Evolutionary conservation across 495 filamentous ascomycete species (phyloP).

Genomic region (Neurospora sp.): DNA sequence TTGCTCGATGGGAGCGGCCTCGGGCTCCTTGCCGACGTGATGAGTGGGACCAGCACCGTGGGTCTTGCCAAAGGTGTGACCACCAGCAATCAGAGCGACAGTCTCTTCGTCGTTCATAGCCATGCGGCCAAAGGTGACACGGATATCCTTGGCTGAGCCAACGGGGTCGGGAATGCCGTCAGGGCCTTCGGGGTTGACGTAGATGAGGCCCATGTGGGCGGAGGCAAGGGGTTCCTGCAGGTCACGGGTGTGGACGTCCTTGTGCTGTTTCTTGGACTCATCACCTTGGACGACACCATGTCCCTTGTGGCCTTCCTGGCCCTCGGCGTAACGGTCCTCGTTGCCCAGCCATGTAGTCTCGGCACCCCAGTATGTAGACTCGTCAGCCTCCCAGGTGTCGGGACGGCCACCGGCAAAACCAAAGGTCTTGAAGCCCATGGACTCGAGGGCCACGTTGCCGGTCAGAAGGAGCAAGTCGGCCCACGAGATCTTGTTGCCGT

Average conservation of each 20-base stretch:
- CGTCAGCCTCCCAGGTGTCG: slow-evolving; percentile 62
- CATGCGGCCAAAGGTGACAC: slow-evolving; percentile 62
- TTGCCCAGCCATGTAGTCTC: slow-evolving; percentile 65
- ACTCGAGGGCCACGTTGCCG: slow-evolving; percentile 65
- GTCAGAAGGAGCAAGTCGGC: slow-evolving; percentile 58
- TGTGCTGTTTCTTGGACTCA: slow-evolving; percentile 35
- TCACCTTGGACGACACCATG: slow-evolving; percentile 38
- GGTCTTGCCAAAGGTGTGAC: slow-evolving; percentile 66
- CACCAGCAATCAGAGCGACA: slow-evolving; percentile 63
- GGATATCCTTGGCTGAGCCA: slow-evolving; percentile 58
- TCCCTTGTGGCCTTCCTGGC: slow-evolving; percentile 31
- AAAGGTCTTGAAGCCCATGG: slow-evolving; percentile 63
- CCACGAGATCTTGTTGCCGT: slow-evolving; percentile 72
- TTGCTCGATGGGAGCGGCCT: slow-evolving; percentile 47
- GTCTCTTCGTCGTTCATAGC: slow-evolving; percentile 74
- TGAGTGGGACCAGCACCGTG: slow-evolving; percentile 53
- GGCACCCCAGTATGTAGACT: slow-evolving; percentile 64
- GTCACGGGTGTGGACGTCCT: slow-evolving; percentile 47
- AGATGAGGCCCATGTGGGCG: slow-evolving; percentile 64
- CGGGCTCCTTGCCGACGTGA: slow-evolving; percentile 53
- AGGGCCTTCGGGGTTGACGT: slow-evolving; percentile 69
- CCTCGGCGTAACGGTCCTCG: slow-evolving; percentile 50
- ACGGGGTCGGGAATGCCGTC: slow-evolving; percentile 56
- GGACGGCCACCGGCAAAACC: slow-evolving; percentile 60
- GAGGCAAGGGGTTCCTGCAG: slow-evolving; percentile 54